Conservation (phyloP, 2,329 filamentous ascomycete genomes). For the Escovopsis sp. region DNA sequence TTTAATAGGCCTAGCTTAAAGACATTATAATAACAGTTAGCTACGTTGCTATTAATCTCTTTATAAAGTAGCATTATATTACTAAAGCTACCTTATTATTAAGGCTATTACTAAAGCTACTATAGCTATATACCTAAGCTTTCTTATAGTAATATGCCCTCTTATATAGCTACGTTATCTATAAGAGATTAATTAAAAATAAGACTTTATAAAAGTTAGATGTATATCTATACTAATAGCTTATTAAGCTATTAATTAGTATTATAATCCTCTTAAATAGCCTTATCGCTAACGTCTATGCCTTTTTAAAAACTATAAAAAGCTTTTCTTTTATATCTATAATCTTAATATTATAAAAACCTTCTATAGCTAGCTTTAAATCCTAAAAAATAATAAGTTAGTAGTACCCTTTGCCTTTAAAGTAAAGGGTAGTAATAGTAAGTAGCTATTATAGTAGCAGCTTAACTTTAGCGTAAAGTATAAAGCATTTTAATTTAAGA, state of each 20-base stretch:
- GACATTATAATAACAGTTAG: background rate
- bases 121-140: background rate
- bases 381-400: background rate
- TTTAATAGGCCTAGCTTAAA: no score
- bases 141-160: background rate
- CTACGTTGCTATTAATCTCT: background rate
- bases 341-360: background rate
- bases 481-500: background rate
- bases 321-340: no score
- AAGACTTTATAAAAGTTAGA: background rate
- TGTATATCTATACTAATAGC: no score
- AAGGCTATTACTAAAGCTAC: background rate
- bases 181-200: background rate
- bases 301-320: no score
- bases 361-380: background rate
- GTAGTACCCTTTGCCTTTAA: background rate
- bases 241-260: no score
- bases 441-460: no score
- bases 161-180: background rate
- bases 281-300: no score
- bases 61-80: background rate
- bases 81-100: background rate
- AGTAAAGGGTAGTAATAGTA: no score
- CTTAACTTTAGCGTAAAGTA: background rate
- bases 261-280: no score